Evolutionary conservation across 805 yeast genomes (phyloP).

Genomic region (Candida incommunis): DNA sequence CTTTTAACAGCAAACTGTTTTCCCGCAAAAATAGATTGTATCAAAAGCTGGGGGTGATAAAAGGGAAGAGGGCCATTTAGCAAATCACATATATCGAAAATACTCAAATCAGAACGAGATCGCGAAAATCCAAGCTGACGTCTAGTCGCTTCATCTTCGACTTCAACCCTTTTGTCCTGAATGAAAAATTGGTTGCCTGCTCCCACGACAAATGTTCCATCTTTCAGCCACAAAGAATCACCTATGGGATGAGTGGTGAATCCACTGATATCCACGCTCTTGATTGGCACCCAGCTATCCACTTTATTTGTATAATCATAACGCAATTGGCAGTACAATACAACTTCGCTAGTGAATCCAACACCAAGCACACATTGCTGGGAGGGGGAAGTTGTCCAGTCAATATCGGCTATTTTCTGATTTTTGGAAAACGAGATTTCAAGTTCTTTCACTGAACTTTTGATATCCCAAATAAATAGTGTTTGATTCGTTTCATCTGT

Average conservation of each 20-base stretch:
- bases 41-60: constrained; percentile 81
- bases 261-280: constrained; percentile 52
- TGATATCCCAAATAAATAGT: constrained; percentile 70
- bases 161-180: constrained; percentile 55
- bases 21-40: constrained; percentile 59
- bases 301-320: constrained; percentile 75
- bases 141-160: constrained; percentile 36
- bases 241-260: constrained; percentile 75
- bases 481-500: constrained; percentile 38
- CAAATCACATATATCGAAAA: constrained; percentile 59
- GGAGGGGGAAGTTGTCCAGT: constrained; percentile 66
- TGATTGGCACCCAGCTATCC: constrained; percentile 66
- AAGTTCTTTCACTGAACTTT: constrained; percentile 52
- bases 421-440: constrained; percentile 26
- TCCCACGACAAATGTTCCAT: constrained; percentile 70
- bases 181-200: constrained; percentile 82
- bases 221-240: constrained; percentile 74
- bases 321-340: constrained; percentile 67
- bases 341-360: constrained; percentile 52
- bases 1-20: constrained; percentile 41
- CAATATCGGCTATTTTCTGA: constrained; percentile 48
- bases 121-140: constrained; percentile 38
- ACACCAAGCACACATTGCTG: constrained; percentile 66
- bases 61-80: constrained; percentile 82
- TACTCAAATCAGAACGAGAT: constrained; percentile 14